These are phyloP conservation scores for Ascochyta fabae DNA, from an alignment of 2,329 filamentous ascomycete genomes.

Conservation along the genomic window DNA sequence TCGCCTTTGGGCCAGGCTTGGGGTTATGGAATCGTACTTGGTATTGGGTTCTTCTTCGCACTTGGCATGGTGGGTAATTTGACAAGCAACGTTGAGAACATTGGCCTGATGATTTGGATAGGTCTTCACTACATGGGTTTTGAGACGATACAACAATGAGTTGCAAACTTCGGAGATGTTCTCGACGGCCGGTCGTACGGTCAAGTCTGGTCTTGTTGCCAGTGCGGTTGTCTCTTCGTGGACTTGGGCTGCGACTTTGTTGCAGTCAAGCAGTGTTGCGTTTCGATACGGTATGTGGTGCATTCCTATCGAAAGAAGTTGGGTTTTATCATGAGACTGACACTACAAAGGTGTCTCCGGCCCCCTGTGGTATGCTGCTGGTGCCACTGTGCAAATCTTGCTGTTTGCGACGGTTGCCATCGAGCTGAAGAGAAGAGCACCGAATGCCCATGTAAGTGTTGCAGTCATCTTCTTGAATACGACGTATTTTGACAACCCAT, in stretches of 20 bases:
- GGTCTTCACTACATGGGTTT: constrained; percentile 39
- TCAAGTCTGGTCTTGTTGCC: constrained; percentile 42
- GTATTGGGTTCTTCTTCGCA: constrained; percentile 40
- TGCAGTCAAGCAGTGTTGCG: constrained; percentile 40
- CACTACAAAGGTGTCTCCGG: constrained; percentile 33
- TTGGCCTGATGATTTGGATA: constrained; percentile 5
- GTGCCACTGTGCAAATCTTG: constrained; percentile 43
- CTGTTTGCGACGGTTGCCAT: constrained; percentile 41
- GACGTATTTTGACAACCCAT: constrained; percentile 38
- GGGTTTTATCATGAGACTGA: background rate
- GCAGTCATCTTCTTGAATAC: fast-evolving
- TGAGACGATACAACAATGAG: constrained; percentile 42
- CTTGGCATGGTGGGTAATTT: constrained; percentile 33
- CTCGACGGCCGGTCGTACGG: constrained; percentile 39
- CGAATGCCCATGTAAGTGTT: constrained; percentile 37
- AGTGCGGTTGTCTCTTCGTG: constrained; percentile 39
- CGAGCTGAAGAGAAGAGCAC: constrained; percentile 43
- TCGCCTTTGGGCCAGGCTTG: constrained; percentile 37
- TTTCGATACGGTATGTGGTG: constrained; percentile 40
- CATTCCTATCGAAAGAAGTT: no score
- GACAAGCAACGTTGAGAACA: background rate
- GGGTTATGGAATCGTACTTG: constrained; percentile 46
- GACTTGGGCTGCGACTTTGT: constrained; percentile 41
- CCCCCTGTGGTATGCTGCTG: constrained; percentile 43
- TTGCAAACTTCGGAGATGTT: constrained; percentile 43